Evolutionary conservation across 2,329 filamentous ascomycete genomes (phyloP).

Genomic region (Fusarium tuaranense): DNA sequence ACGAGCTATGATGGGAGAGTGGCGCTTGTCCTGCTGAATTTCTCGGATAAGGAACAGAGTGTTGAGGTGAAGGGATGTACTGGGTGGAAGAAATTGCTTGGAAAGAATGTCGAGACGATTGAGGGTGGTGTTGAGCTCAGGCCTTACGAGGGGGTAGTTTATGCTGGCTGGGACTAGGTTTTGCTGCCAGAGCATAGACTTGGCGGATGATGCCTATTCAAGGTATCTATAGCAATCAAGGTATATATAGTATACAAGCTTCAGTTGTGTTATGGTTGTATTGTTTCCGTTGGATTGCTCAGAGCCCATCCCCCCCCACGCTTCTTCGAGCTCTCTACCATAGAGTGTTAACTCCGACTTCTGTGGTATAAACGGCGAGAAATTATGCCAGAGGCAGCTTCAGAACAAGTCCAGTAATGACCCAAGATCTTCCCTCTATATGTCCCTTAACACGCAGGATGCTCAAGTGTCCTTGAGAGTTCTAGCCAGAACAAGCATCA

Average conservation of each 20-base stretch:
- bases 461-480: not conserved
- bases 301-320: not conserved
- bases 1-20: constrained; percentile 20
- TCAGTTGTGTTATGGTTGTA: not conserved
- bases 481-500: not conserved
- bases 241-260: not conserved
- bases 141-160: not conserved
- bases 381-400: not conserved
- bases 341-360: not conserved
- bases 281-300: not conserved
- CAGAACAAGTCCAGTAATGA: not conserved
- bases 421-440: not conserved
- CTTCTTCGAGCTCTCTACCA: not conserved
- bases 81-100: constrained; percentile 16
- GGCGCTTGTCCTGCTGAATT: constrained; percentile 40
- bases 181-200: not conserved
- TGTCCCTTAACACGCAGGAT: not conserved
- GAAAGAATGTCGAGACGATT: not conserved
- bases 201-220: not conserved
- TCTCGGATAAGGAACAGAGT: constrained; percentile 4
- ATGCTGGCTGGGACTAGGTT: not conserved
- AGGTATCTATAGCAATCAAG: not conserved
- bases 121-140: not conserved
- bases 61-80: not conserved
- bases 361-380: not conserved